Base-by-base conservation (phyloP, 495 filamentous ascomycete species). In the Penicillium cosmopolitanum region DNA sequence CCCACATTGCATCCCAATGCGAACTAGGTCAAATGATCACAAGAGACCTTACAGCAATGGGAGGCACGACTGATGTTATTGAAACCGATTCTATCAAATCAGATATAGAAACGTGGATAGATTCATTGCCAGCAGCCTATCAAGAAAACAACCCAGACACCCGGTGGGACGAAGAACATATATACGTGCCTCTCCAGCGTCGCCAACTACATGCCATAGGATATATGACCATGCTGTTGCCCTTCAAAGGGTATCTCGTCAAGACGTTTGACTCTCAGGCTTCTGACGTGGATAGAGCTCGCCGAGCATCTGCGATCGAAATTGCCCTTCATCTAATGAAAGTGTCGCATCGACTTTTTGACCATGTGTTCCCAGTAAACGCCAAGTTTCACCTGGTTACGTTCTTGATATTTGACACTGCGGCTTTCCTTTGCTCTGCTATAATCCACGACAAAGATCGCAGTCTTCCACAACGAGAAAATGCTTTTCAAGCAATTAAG, bases 331-430 rank as follows among this genome's bases (percentile, higher is more conserved):
- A 72, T 21, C 50, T 82, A 18, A 73, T 82, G 58, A 60, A 74
- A 23, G 66, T 73, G 4, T 73, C 77, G 23, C 74, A 70, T 48
- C 58, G 38, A 16, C 72, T 83, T 9, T 77, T 78, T 55, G 69
- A 80, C 10, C 69, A 68, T 33, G 56, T 80, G 10, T 73, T 68
- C 13, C 79, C 80, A 11, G 64, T 69, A 5, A 77, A 79, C 48
- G 75, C 76, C 23, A 81, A 78, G 53, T 84, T 82, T 47, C 77
- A 84, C 48, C 73, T 80, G 44, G 75, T 82, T 38, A 75, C 79
- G n/a, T 84, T 84, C 51, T 70, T 77, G 46, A 71, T 83, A 13
- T 84, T 85, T 50, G 79, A 84, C 53, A 78, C 79, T 1, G 71
- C 77, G 1, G 78, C 80, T 6, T 72, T 78, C 57, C 57, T 84